Conservation (phyloP, 2,329 filamentous ascomycete species). For the Fusarium tupiense region DNA sequence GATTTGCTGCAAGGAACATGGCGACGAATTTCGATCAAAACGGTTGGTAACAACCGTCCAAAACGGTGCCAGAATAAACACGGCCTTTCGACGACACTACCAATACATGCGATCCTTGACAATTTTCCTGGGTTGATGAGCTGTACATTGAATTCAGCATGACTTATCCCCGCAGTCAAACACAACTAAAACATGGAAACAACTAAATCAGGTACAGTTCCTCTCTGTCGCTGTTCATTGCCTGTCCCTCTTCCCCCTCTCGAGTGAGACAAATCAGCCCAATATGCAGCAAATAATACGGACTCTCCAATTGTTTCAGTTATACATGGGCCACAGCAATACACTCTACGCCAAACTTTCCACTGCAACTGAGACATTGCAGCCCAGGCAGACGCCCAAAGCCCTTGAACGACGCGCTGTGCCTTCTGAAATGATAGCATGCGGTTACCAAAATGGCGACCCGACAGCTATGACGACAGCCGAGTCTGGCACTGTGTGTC, state of each 20-base stretch:
- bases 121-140: neutral
- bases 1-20: conserved; percentile 29
- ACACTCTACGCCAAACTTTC: neutral
- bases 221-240: neutral
- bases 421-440: conserved; percentile 37
- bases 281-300: conserved; percentile 4
- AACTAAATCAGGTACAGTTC: neutral
- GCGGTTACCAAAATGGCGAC: conserved; percentile 46
- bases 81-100: neutral
- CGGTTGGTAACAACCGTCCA: neutral
- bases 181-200: neutral
- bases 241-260: neutral
- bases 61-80: neutral
- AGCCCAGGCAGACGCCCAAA: neutral
- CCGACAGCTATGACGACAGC: conserved; percentile 41
- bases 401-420: neutral
- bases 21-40: neutral
- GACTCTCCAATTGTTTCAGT: conserved; percentile 13
- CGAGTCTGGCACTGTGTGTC: conserved; percentile 47
- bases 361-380: conserved; percentile 19
- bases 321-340: neutral
- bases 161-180: neutral
- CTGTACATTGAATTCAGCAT: neutral
- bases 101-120: neutral
- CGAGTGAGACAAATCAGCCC: neutral